Evolutionary conservation across 106 monocot species (phyloP).

Genomic region (Dendrobium catenatum): DNA sequence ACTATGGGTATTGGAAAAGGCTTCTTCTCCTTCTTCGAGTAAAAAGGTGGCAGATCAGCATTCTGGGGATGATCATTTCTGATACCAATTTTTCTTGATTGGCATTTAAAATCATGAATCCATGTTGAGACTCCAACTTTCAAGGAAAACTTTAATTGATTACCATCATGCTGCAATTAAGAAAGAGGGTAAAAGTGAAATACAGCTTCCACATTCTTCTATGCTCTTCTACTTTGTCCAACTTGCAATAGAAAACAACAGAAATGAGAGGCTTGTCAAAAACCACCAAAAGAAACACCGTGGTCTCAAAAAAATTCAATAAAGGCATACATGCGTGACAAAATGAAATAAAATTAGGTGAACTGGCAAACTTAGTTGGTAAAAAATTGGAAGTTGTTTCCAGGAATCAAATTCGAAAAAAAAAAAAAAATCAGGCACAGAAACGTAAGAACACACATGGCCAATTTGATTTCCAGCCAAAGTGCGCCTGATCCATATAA

Average conservation of each 20-base stretch:
- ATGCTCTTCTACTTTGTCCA: not conserved
- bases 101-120: not conserved
- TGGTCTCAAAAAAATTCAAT: not conserved
- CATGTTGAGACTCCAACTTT: slow-evolving; percentile 22
- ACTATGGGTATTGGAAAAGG: slow-evolving; percentile 92
- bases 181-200: not conserved
- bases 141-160: slow-evolving; percentile 11
- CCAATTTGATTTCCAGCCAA: not conserved
- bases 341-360: not conserved
- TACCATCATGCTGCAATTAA: slow-evolving; percentile 28
- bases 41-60: slow-evolving; percentile 74
- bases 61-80: slow-evolving; percentile 72
- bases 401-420: not conserved
- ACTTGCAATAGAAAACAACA: not conserved
- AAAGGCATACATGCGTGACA: not conserved
- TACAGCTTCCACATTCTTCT: not conserved
- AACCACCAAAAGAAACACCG: not conserved
- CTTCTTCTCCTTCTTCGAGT: slow-evolving; percentile 94
- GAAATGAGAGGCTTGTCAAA: not conserved
- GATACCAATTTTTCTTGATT: slow-evolving; percentile 20
- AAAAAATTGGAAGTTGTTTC: not conserved
- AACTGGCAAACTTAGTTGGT: no score
- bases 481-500: not conserved
- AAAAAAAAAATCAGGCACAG: not conserved
- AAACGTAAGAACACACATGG: no score